Evolutionary conservation across 2,329 filamentous ascomycete genomes (phyloP).

Genomic region (Aspergillus clavatus): DNA sequence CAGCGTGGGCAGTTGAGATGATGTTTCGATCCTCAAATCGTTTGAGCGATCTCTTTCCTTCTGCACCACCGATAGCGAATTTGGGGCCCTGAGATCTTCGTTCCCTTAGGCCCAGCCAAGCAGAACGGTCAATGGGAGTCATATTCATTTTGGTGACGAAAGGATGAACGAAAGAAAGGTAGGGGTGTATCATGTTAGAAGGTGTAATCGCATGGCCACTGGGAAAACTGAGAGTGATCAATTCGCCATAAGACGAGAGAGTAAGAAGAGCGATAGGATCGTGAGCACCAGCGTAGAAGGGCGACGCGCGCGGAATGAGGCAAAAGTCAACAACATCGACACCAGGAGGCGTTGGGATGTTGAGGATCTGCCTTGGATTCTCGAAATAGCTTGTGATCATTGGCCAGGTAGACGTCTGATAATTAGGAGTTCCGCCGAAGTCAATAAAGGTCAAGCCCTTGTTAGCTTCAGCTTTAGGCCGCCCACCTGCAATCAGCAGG

Average conservation of each 20-base stretch:
- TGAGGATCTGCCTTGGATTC: conserved; percentile 64
- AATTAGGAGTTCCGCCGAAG: conserved; percentile 80
- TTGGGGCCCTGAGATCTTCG: conserved; percentile 71
- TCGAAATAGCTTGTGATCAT: conserved; percentile 72
- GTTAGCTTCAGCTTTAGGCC: conserved; percentile 59
- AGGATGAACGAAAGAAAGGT: conserved; percentile 81
- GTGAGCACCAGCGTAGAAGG: conserved; percentile 80
- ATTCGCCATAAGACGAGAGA: conserved; percentile 77
- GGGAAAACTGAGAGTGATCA: conserved; percentile 86
- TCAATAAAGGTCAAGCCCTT: conserved; percentile 87
- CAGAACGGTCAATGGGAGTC: conserved; percentile 68
- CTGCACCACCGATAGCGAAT: conserved; percentile 73
- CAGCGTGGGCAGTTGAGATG: conserved; percentile 79
- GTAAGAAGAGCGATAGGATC: conserved; percentile 83
- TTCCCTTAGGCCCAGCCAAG: conserved; percentile 90
- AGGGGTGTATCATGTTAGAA: conserved; percentile 87
- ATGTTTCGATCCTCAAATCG: conserved; percentile 79
- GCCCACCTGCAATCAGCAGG: conserved; percentile 78
- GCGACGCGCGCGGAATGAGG: conserved; percentile 73
- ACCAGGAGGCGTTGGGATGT: conserved; percentile 70
- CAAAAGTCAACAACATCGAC: conserved; percentile 76
- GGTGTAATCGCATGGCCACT: conserved; percentile 86
- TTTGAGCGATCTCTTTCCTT: conserved; percentile 64
- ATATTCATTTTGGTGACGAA: conserved; percentile 72
- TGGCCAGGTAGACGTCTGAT: conserved; percentile 89